These are phyloP conservation scores for Lactifluus volemus DNA, from an alignment of 768 basidiomycete genomes.

Conservation along the genomic window DNA sequence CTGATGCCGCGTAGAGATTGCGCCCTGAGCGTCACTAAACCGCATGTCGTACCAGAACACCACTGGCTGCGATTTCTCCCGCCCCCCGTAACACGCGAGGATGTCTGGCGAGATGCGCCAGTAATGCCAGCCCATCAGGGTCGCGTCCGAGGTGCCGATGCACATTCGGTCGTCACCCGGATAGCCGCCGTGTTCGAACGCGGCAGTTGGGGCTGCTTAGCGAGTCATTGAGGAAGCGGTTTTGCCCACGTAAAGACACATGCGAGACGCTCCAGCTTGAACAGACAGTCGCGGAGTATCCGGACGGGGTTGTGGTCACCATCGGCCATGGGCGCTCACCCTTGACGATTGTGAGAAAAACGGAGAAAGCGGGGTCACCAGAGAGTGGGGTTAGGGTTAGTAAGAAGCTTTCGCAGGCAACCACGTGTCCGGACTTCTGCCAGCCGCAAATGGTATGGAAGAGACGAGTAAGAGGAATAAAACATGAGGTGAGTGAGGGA, in stretches of 20 bases:
- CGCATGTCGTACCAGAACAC: slow-evolving; percentile 9
- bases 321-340: slow-evolving; percentile 3
- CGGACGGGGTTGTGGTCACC: not conserved
- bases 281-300: slow-evolving; percentile 1
- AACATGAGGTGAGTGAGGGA: no score
- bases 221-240: slow-evolving; percentile 7
- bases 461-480: no score
- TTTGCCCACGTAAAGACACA: slow-evolving; percentile 7
- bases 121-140: not conserved
- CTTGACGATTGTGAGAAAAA: not conserved
- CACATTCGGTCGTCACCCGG: not conserved
- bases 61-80: slow-evolving; percentile 2
- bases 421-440: no score
- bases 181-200: slow-evolving; percentile 11
- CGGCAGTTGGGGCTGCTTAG: slow-evolving; percentile 7
- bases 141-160: not conserved
- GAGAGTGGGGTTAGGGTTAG: not conserved
- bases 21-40: not conserved
- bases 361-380: no score
- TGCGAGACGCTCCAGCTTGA: slow-evolving; percentile 11
- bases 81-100: slow-evolving; percentile 2
- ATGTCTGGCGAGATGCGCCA: slow-evolving; percentile 11
- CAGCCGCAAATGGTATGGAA: no score
- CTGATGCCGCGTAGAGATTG: not conserved
- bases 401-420: not conserved